phyloP scores from a whole-genome alignment of 2,329 filamentous ascomycete genomes.

The Zarea fungicola region DNA sequence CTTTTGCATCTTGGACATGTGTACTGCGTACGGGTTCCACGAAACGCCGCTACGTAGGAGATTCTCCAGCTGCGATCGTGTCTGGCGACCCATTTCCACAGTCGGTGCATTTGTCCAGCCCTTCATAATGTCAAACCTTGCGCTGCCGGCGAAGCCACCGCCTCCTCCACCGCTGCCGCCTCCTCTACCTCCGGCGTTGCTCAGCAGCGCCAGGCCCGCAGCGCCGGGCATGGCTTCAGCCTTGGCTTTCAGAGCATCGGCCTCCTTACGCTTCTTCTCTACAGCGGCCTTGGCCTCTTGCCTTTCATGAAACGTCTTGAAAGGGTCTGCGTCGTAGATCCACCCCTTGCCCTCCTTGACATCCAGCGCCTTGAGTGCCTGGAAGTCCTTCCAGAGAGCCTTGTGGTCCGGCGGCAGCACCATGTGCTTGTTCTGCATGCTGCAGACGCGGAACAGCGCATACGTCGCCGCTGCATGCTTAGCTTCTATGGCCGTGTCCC shows the following conservation, averaged over 20 bases:
- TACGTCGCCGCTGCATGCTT: constrained; percentile 91
- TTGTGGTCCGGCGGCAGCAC: constrained; percentile 88
- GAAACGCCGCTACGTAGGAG: constrained; percentile 71
- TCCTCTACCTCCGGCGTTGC: constrained; percentile 30
- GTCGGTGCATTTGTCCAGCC: constrained; percentile 83
- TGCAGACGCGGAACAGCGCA: constrained; percentile 84
- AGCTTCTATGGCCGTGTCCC: constrained; percentile 80
- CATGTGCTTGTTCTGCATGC: constrained; percentile 93
- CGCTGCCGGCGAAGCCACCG: neutral
- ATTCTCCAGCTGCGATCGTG: constrained; percentile 71
- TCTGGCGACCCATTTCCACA: constrained; percentile 85
- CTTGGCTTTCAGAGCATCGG: constrained; percentile 62
- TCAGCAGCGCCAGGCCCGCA: constrained; percentile 49
- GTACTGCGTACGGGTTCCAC: constrained; percentile 79
- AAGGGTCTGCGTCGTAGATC: constrained; percentile 96
- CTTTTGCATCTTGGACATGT: constrained; percentile 55
- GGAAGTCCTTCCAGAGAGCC: constrained; percentile 87
- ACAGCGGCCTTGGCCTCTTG: constrained; percentile 70
- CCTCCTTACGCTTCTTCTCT: constrained; percentile 74
- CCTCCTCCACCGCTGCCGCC: neutral
- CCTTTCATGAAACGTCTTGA: constrained; percentile 71
- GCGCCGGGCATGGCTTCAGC: constrained; percentile 58
- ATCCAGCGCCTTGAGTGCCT: constrained; percentile 74
- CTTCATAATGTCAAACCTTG: constrained; percentile 48
- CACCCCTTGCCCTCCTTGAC: constrained; percentile 70